Evolutionary conservation across 2,329 filamentous ascomycete genomes (phyloP), one percentile per base, ranked within the genome.

Genomic region (Aspergillus viridinutans): DNA sequence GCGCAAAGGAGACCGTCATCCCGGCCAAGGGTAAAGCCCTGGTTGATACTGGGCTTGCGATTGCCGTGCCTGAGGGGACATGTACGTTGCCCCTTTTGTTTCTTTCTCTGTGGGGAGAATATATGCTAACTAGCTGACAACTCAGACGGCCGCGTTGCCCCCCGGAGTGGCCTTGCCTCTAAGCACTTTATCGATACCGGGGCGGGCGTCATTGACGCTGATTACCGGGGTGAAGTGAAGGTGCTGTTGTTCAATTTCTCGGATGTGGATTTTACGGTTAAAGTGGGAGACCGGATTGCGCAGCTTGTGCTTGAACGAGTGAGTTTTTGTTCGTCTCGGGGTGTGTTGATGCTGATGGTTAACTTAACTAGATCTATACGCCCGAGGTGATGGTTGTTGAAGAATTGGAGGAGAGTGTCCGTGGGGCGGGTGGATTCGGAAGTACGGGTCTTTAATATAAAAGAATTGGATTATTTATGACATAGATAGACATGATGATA

Each of bases 101-200:
- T 10, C 4, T 8, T 4, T 17, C 17, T 54, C 20, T 20, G 26
- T 42, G 23, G 12, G 26, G 17, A 32, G 20, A 6, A 40, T 21
- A 21, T 5, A 4, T 50, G 14, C 47, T 47, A 21, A 49, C 20
- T 26, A 1, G 17, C 8, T 53, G 50, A 25, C 21, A 20, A 53
- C 45, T n/a, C 48, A 93, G 90, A 97, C 72, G 93, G 93, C 64
- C 88, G 92, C 57, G 86, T 96, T 55, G 92, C 92, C 3, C 92
- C 92, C 9, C 89, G 92, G 63, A 94, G 90, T n/a, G 92, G 92
- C 50, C 87, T 96, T 38, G 93, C 93, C 2, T 82, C 87, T 59
- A 99, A 99, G 80, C 86, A 97, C 79, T 94, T 92, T 77, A 97
- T 99, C 73, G 92, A 97, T 74, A 94, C 90, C 0, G 92, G 95